Evolutionary conservation across 139 green algal genomes (phyloP).

Genomic region (Microglena sp.): DNA sequence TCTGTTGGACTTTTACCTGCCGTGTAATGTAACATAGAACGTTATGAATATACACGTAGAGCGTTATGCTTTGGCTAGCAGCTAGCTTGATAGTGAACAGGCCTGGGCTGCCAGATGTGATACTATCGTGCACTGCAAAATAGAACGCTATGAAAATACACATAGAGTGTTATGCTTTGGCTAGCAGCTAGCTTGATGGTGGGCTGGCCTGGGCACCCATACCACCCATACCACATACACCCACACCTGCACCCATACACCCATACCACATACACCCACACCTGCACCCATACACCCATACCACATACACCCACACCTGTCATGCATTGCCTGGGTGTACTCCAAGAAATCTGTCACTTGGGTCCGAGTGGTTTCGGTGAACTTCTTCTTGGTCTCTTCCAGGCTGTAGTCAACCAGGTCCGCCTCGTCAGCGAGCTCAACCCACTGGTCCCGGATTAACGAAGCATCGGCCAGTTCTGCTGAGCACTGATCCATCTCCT

Average conservation of each 20-base stretch:
- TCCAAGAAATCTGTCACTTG: slow-evolving; percentile 49
- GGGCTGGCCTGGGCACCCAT: slow-evolving; percentile 30
- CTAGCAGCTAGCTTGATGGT: slow-evolving; percentile 33
- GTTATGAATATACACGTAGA: too few species aligned
- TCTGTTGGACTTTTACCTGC: slow-evolving; percentile 11
- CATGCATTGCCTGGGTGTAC: slow-evolving; percentile 26
- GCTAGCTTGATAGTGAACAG: slow-evolving; percentile 33
- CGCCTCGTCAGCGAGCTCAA: slow-evolving; percentile 37
- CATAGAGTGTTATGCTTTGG: too few species aligned
- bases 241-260: neutral
- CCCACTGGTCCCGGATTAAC: neutral
- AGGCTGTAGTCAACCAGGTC: slow-evolving; percentile 49
- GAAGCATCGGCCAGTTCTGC: slow-evolving; percentile 22
- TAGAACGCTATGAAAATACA: too few species aligned
- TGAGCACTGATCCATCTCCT: slow-evolving; percentile 18
- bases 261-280: neutral
- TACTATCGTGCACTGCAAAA: too few species aligned
- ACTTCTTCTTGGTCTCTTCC: slow-evolving; percentile 58
- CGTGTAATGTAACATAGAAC: too few species aligned
- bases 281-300: neutral
- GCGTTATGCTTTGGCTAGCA: too few species aligned
- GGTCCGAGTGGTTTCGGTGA: slow-evolving; percentile 48
- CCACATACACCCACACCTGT: slow-evolving; percentile 1
- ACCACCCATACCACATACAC: neutral
- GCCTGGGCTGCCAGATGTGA: slow-evolving; percentile 23